phyloP scores from a whole-genome alignment of 2,329 filamentous ascomycete species.

The Neurospora sp. region DNA sequence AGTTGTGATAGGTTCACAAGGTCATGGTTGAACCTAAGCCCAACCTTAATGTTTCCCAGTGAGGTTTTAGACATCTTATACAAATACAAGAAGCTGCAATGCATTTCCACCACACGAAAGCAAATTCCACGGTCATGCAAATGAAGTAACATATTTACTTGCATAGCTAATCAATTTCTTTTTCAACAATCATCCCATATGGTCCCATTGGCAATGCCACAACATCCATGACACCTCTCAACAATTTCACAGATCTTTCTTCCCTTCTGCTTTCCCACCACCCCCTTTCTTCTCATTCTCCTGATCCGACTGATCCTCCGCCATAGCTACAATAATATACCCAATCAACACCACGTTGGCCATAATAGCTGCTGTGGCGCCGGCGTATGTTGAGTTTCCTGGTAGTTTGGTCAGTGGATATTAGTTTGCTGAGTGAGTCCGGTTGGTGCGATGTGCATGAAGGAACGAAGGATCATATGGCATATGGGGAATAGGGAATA shows the following conservation, averaged over 20 bases:
- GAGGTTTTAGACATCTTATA: no score
- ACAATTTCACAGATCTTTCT: constrained; percentile 36
- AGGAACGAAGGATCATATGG: neutral
- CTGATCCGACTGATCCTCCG: constrained; percentile 59
- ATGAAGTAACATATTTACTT: no score
- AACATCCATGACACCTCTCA: neutral
- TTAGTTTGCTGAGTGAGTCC: neutral
- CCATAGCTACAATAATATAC: constrained; percentile 89
- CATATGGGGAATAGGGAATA: neutral
- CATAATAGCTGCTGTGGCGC: constrained; percentile 74
- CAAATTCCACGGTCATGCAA: no score
- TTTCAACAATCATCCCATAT: no score
- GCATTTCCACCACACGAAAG: no score
- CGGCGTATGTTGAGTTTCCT: constrained; percentile 82
- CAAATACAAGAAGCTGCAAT: no score
- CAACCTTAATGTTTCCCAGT: no score
- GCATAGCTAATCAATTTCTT: no score
- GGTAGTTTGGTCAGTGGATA: neutral
- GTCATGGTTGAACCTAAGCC: neutral
- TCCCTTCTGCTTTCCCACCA: constrained; percentile 18
- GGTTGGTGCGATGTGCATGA: neutral
- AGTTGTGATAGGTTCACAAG: neutral
- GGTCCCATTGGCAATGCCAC: neutral
- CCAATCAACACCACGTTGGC: constrained; percentile 84
- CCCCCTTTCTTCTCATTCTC: constrained; percentile 25